Evolutionary conservation across 1,284 basidiomycete genomes (phyloP).

Genomic region (Tilletia indica): DNA sequence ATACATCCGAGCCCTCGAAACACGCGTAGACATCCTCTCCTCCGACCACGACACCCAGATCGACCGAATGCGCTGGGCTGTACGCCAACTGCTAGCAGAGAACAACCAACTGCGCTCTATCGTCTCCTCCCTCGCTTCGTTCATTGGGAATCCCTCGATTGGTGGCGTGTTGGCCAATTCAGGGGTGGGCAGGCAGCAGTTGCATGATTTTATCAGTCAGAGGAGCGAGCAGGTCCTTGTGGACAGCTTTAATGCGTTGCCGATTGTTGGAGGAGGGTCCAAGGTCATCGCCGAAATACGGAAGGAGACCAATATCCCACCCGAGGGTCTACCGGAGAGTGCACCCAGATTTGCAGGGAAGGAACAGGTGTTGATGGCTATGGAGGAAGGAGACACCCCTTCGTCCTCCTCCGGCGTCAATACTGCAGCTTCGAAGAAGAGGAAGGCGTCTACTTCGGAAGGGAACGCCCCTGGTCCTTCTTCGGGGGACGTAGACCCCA

Average conservation of each 20-base stretch:
- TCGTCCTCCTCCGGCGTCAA: no score
- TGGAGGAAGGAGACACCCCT: background rate
- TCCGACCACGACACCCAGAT: slow-evolving; percentile 48
- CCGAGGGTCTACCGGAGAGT: slow-evolving; percentile 46
- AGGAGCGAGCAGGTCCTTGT: slow-evolving; percentile 45
- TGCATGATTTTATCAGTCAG: slow-evolving; percentile 33
- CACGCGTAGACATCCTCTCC: slow-evolving; percentile 46
- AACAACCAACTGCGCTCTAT: slow-evolving; percentile 45
- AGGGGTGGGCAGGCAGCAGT: slow-evolving; percentile 34
- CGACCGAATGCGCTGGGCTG: slow-evolving; percentile 38
- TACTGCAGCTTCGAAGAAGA: background rate
- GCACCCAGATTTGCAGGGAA: background rate
- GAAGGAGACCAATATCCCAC: slow-evolving; percentile 42
- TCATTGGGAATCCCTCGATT: slow-evolving; percentile 39
- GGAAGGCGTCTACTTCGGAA: no score
- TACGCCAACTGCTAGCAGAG: slow-evolving; percentile 43
- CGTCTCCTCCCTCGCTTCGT: slow-evolving; percentile 36
- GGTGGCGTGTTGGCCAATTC: slow-evolving; percentile 38
- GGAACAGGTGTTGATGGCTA: background rate
- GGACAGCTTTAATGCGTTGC: slow-evolving; percentile 45
- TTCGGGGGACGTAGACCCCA: no score
- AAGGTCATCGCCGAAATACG: slow-evolving; percentile 43
- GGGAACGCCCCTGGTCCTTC: no score
- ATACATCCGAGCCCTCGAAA: slow-evolving; percentile 48
- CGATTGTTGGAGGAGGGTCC: slow-evolving; percentile 37